Conservation (phyloP, 2,329 filamentous ascomycete genomes). For the Coleophoma crateriformis region DNA sequence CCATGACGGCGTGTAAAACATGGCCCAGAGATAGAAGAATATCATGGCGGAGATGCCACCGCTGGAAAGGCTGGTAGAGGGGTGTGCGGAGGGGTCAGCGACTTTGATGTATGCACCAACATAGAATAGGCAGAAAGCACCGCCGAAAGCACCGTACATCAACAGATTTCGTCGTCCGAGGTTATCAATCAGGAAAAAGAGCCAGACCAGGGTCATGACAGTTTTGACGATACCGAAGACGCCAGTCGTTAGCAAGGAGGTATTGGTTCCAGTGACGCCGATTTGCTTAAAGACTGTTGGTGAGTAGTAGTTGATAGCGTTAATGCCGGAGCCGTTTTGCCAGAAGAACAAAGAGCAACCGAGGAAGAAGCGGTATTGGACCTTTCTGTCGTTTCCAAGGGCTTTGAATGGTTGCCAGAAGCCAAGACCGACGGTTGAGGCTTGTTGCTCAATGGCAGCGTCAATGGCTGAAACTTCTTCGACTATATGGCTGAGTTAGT, state of each 20-base stretch:
- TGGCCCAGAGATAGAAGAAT: conserved; percentile 66
- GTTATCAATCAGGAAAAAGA: conserved; percentile 58
- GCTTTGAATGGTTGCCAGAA: conserved; percentile 67
- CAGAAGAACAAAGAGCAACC: conserved; percentile 70
- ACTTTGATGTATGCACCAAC: conserved; percentile 62
- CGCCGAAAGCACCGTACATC: conserved; percentile 48
- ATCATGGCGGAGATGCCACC: conserved; percentile 58
- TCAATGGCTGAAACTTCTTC: conserved; percentile 49
- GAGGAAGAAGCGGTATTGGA: conserved; percentile 66
- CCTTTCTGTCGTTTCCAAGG: conserved; percentile 46
- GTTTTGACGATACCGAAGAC: conserved; percentile 69
- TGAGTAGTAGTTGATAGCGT: conserved; percentile 53
- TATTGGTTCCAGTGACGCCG: conserved; percentile 51
- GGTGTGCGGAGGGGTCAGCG: conserved; percentile 39
- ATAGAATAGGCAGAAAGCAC: conserved; percentile 58
- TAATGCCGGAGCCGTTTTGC: conserved; percentile 62
- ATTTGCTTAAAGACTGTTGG: conserved; percentile 63
- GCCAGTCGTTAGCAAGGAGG: conserved; percentile 63
- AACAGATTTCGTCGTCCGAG: conserved; percentile 54
- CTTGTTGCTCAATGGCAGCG: conserved; percentile 58
- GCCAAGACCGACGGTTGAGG: conserved; percentile 48
- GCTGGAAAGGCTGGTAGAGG: conserved; percentile 34
- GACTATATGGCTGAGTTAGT: neutral
- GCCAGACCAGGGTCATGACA: conserved; percentile 54
- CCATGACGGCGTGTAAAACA: conserved; percentile 63